These are phyloP conservation scores for Metschnikowia santaceciliae DNA, from an alignment of 805 yeast genomes.

Conservation along the genomic window DNA sequence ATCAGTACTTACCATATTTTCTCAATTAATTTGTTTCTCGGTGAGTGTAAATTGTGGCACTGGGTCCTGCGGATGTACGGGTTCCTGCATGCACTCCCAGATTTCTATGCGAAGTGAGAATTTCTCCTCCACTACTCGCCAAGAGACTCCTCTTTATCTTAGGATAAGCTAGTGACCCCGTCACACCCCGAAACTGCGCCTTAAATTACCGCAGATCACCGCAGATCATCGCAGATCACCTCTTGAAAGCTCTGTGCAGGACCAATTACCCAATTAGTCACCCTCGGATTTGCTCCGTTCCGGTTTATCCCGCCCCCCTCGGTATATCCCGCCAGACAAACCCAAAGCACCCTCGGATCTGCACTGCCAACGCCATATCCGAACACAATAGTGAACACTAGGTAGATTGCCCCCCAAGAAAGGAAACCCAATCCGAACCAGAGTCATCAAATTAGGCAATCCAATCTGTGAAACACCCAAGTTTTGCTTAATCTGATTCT, in stretches of 20 bases:
- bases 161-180: not conserved
- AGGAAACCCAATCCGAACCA: no score
- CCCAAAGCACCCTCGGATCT: not conserved
- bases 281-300: no score
- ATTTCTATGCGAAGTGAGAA: not conserved
- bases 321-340: no score
- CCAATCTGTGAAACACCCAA: no score
- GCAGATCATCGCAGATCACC: not conserved
- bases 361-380: not conserved
- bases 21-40: no score
- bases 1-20: no score
- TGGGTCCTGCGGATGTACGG: not conserved
- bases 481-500: no score
- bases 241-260: not conserved
- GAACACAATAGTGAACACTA: no score
- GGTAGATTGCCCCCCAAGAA: no score
- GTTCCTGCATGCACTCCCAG: not conserved
- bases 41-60: no score
- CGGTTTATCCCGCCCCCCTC: no score
- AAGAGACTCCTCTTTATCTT: constrained; percentile 1
- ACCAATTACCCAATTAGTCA: not conserved
- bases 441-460: no score
- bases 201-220: not conserved
- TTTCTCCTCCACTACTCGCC: not conserved
- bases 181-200: not conserved